These are phyloP conservation scores for Fraxinus floribunda DNA, from an alignment of 305 asterid genomes.

Conservation along the genomic window DNA sequence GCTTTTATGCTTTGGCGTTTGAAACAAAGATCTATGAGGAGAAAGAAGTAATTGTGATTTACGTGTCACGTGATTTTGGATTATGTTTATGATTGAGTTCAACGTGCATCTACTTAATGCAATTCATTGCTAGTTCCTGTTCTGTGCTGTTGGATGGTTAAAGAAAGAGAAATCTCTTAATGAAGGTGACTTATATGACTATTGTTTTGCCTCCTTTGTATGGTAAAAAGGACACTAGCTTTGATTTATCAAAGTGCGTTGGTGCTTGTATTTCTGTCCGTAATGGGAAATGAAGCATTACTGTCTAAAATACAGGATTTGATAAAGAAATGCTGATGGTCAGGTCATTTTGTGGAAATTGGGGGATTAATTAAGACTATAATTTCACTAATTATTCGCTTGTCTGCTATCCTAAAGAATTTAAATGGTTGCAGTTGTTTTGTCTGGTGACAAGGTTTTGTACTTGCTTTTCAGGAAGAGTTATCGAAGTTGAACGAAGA, in stretches of 20 bases:
- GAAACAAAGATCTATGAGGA: not conserved
- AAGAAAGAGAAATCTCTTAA: not conserved
- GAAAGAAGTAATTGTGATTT: not conserved
- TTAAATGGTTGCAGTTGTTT: not conserved
- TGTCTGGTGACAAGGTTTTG: conserved; percentile 21
- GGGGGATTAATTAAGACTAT: not conserved
- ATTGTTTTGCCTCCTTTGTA: not conserved
- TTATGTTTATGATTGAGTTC: not conserved
- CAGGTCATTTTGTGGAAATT: not conserved
- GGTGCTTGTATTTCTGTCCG: not conserved
- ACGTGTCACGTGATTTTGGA: not conserved
- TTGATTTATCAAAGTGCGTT: conserved; percentile 4
- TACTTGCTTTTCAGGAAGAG: conserved; percentile 60
- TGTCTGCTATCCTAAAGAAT: not conserved
- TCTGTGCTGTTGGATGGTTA: not conserved
- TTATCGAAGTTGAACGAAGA: conserved; percentile 62
- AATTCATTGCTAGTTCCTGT: not conserved
- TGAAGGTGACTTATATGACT: not conserved
- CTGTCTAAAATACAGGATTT: not conserved
- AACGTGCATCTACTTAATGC: not conserved
- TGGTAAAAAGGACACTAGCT: conserved; percentile 3
- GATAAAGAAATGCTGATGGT: not conserved
- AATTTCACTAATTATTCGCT: not conserved
- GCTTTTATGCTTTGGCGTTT: not conserved
- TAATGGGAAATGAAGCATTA: conserved; percentile 9